Percentiles rank a stretch among this genome's conserved stretches.
Evolutionary conservation across 2,329 filamentous ascomycete genomes (phyloP).

Genomic region (Colletotrichum orbiculare): DNA sequence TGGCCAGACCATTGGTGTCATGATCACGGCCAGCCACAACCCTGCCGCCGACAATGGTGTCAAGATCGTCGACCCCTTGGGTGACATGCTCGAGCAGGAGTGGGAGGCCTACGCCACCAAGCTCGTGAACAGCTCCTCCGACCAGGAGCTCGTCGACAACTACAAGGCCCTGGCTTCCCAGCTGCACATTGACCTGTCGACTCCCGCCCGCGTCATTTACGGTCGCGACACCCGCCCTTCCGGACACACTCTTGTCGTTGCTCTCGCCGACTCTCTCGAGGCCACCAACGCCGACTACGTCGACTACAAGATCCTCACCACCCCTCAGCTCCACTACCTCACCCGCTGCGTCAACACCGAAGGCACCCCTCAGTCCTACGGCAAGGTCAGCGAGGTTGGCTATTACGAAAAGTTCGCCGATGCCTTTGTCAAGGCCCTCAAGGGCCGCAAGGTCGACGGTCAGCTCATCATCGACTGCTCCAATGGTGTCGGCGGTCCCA

Average conservation of each 20-base stretch:
- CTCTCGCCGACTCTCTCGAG: conserved; percentile 82
- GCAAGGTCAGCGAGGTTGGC: conserved; percentile 86
- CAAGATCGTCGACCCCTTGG: conserved; percentile 96
- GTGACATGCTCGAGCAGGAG: conserved; percentile 96
- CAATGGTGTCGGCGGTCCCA: conserved; percentile 95
- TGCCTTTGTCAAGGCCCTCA: conserved; percentile 87
- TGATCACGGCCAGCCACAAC: conserved; percentile 96
- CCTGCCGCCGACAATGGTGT: conserved; percentile 90
- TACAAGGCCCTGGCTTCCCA: conserved; percentile 81
- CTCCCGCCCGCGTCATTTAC: conserved; percentile 84
- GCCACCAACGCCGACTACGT: conserved; percentile 79
- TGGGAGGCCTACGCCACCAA: conserved; percentile 92
- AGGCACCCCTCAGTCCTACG: conserved; percentile 87
- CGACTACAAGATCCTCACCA: conserved; percentile 93
- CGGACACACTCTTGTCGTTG: conserved; percentile 82
- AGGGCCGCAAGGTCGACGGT: conserved; percentile 78
- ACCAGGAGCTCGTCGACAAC: conserved; percentile 78
- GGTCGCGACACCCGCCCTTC: conserved; percentile 94
- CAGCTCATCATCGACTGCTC: conserved; percentile 90
- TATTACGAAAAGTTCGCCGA: conserved; percentile 93
- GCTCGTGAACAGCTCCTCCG: conserved; percentile 84
- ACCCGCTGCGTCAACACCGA: conserved; percentile 95
- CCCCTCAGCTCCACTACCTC: conserved; percentile 97
- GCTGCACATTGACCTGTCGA: conserved; percentile 78
- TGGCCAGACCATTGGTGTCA: conserved; percentile 92